These are phyloP conservation scores for Mycena vulgaris DNA, from an alignment of 768 basidiomycete species.

Conservation along the genomic window DNA sequence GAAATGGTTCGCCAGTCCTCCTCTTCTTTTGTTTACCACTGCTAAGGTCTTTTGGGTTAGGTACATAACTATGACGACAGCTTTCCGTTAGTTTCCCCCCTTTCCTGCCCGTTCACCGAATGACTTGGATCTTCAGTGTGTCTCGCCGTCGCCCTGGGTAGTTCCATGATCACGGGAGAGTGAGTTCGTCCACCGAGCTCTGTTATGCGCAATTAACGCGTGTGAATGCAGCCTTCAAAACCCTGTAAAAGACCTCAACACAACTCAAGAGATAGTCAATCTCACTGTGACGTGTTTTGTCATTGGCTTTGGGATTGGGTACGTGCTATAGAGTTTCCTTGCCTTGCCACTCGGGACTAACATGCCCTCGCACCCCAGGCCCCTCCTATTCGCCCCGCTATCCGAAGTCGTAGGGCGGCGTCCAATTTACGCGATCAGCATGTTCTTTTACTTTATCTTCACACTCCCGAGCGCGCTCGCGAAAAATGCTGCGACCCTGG, in stretches of 20 bases:
- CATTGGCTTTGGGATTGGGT: constrained; percentile 60
- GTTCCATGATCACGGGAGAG: constrained; percentile 60
- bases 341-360: too few species aligned
- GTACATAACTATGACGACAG: constrained; percentile 54
- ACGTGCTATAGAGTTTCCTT: constrained; percentile 28
- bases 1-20: constrained; percentile 51
- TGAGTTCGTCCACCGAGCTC: constrained; percentile 40
- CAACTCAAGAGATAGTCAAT: constrained; percentile 55
- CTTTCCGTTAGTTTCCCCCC: constrained; percentile 37
- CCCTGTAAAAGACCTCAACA: constrained; percentile 50
- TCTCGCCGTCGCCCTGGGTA: constrained; percentile 55
- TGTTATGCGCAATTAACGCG: neutral
- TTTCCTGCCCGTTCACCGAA: too few species aligned
- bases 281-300: constrained; percentile 61
- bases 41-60: constrained; percentile 38
- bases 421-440: constrained; percentile 55
- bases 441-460: constrained; percentile 62
- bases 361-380: constrained; percentile 42
- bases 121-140: constrained; percentile 41
- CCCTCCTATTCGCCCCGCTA: constrained; percentile 58
- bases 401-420: constrained; percentile 57
- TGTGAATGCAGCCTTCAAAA: constrained; percentile 48
- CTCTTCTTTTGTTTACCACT: neutral
- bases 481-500: constrained; percentile 59
- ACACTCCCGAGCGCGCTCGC: constrained; percentile 63